A percentile compares a stretch with the other conserved stretches of the same genome.
Evolutionary conservation across 176 grass and related monocot genomes (phyloP).

Genomic region (Dactylis glomerata): DNA sequence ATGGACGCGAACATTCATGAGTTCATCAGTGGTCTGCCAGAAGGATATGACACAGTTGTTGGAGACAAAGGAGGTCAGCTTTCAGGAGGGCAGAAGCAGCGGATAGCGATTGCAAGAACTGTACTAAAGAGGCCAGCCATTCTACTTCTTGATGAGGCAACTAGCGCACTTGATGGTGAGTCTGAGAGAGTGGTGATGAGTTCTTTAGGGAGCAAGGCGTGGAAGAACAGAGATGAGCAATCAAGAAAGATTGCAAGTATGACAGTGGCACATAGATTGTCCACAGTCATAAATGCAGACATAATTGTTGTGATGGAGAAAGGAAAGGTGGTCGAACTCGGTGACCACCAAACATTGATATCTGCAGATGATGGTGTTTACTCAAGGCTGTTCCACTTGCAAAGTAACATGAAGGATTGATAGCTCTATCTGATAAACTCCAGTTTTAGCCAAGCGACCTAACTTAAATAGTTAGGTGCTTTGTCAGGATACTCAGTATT

Average conservation of each 20-base stretch:
- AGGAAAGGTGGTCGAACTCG: constrained; percentile 39
- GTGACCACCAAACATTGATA: constrained; percentile 33
- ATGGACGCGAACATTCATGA: constrained; percentile 48
- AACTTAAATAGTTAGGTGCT: constrained; percentile 22
- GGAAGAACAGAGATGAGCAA: constrained; percentile 1
- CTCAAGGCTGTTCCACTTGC: constrained; percentile 41
- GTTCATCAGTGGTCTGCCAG: constrained; percentile 45
- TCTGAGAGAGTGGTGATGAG: constrained; percentile 40
- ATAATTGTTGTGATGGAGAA: constrained; percentile 52
- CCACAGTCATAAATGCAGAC: constrained; percentile 38
- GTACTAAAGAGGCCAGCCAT: constrained; percentile 42
- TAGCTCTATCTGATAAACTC: background rate
- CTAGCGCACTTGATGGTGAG: constrained; percentile 46
- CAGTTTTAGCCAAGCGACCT: background rate
- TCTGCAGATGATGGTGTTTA: constrained; percentile 29
- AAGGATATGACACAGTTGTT: constrained; percentile 45
- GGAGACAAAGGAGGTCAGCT: constrained; percentile 49
- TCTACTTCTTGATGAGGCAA: constrained; percentile 58
- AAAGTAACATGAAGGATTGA: constrained; percentile 46
- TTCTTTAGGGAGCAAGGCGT: constrained; percentile 26
- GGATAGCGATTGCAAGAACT: constrained; percentile 46
- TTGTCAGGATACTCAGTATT: background rate
- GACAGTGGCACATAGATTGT: constrained; percentile 48
- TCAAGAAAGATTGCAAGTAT: constrained; percentile 33
- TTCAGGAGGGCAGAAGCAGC: constrained; percentile 51